Percentiles rank a stretch among this genome's conserved stretches.
Evolutionary conservation across 148 eudicot species (phyloP).

Genomic region (Rhododendron ovatum): DNA sequence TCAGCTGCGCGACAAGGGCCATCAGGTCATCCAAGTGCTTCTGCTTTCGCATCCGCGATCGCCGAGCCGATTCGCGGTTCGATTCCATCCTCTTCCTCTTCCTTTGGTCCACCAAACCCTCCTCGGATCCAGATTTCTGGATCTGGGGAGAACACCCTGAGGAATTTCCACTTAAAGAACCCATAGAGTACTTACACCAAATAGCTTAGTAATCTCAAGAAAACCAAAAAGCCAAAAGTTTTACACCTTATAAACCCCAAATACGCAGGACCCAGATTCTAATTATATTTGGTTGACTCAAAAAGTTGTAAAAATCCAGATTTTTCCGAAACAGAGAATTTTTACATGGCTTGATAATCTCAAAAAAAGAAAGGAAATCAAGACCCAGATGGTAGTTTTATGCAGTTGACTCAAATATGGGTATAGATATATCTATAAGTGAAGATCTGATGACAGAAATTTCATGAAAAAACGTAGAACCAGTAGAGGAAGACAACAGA

Average conservation of each 20-base stretch:
- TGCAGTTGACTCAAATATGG: background rate
- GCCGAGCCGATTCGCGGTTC: conserved; percentile 49
- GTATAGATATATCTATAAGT: background rate
- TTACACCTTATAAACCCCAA: background rate
- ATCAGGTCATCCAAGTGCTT: conserved; percentile 38
- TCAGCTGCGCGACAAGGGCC: conserved; percentile 30
- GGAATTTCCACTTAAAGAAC: conserved; percentile 45
- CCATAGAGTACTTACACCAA: conserved; percentile 26
- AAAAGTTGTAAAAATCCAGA: background rate
- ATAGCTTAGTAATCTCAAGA: background rate
- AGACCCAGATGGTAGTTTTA: background rate
- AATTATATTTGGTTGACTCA: background rate
- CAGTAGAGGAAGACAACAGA: conserved; percentile 68
- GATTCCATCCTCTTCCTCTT: conserved; percentile 60
- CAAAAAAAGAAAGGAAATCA: background rate
- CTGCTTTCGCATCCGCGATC: conserved; percentile 40
- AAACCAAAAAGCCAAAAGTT: no score
- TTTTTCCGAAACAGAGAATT: background rate
- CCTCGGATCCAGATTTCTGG: conserved; percentile 54
- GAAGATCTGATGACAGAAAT: background rate
- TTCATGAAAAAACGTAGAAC: conserved; percentile 70
- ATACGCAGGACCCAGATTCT: conserved; percentile 7
- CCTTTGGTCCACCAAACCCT: conserved; percentile 50
- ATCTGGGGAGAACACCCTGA: conserved; percentile 18
- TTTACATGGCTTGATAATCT: background rate